Percentiles rank a stretch among this genome's conserved stretches.
Conservation (phyloP, 148 eudicot species). For the Polygonum maritimum region DNA sequence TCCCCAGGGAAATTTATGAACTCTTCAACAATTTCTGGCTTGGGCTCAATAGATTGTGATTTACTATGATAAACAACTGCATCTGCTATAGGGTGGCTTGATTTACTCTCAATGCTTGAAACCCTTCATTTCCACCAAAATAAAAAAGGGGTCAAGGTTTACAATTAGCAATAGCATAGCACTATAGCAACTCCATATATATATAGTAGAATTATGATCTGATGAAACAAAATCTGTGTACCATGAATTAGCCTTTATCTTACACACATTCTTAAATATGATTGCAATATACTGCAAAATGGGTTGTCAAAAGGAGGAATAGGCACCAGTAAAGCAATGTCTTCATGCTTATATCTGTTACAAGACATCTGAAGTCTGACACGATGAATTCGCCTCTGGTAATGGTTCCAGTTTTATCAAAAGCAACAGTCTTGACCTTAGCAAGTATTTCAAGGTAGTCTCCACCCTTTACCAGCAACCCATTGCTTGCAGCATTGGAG, state of each 20-base stretch:
- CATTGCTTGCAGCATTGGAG: constrained; percentile 75
- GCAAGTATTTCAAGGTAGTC: constrained; percentile 75
- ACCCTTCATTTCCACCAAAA: constrained; percentile 25
- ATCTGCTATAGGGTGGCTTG: constrained; percentile 52
- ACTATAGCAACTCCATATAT: neutral
- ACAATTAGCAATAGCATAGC: neutral
- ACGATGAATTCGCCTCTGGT: constrained; percentile 75
- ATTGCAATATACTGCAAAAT: neutral
- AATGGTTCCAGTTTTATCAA: constrained; percentile 94
- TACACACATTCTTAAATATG: neutral
- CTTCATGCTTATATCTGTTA: constrained; percentile 31
- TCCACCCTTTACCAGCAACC: constrained; percentile 82
- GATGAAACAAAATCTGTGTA: too few species aligned
- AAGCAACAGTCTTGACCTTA: constrained; percentile 56
- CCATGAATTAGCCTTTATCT: too few species aligned
- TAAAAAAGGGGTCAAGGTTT: too few species aligned
- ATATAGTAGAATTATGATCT: too few species aligned
- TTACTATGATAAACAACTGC: constrained; percentile 27
- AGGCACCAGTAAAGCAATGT: constrained; percentile 62
- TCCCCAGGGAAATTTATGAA: constrained; percentile 40
- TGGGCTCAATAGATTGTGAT: constrained; percentile 20
- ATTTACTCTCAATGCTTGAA: constrained; percentile 48
- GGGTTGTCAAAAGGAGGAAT: neutral
- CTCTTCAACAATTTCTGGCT: constrained; percentile 34
- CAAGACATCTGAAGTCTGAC: constrained; percentile 33